Base-by-base conservation (phyloP, 2,329 filamentous ascomycete species). In the Neospermospora avenae region DNA sequence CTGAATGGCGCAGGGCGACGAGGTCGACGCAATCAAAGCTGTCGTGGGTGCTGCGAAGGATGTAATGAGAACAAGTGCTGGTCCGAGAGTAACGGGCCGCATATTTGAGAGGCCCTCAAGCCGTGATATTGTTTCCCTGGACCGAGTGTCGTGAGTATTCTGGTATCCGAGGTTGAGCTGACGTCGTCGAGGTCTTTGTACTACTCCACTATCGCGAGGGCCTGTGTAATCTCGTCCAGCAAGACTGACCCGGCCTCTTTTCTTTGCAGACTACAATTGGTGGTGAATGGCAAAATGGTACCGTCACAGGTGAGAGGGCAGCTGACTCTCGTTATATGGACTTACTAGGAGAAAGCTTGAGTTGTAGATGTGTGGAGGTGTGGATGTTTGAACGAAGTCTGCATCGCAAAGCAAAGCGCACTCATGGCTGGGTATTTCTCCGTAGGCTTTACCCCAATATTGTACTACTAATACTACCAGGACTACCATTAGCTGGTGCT, bases 1-100 rank as follows among this genome's bases (percentile, higher is more conserved):
- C 22, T 67, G 64, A 3, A 61, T 22, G 2, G 70, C 69, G 58
- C 70, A 72, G 54, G 67, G 67, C 18, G 70, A 71, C 24, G 58
- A 25, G 7, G 60, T 22, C 1, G 68, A 46, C 24, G 67, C 64
- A 45, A 67, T 56, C 24, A 71, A 55, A 20, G 68, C 69, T 41
- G 20, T 57, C 42, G 45, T 59, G 4, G 64, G 45, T 14, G 63
- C 48, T n/a, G 58, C 44, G 25, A 67, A 67, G 13, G 62, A 55
- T 11, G 64, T 63, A 35, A 68, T 42, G 31, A 69, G 61, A 48
- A 63, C 57, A 37, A 71, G 64, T n/a, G 58, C 39, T 22, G 63
- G 44, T 24, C 59, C 28, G 6, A 58, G n/a, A 11, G 52, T 6
- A 34, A 65, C 64, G 13, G 62, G 48, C 22, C 64, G 66, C 69